Percentiles rank a stretch among this genome's conserved stretches.
These are phyloP conservation scores for Penicillium sp. DNA, from an alignment of 2,329 filamentous ascomycete species.

Conservation along the genomic window DNA sequence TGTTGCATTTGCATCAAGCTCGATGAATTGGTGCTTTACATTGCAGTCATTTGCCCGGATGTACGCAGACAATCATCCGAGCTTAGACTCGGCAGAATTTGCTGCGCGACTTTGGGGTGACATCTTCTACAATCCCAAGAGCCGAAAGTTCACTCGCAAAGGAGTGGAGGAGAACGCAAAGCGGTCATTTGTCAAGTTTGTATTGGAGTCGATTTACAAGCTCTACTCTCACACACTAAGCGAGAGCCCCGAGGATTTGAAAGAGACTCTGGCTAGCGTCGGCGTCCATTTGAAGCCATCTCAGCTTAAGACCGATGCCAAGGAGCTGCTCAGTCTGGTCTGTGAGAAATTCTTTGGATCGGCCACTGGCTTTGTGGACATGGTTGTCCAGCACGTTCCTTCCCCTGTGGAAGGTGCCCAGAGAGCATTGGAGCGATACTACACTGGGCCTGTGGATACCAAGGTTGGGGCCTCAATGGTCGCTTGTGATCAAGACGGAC, in stretches of 20 bases:
- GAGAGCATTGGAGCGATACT: slow-evolving; percentile 72
- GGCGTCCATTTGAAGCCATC: slow-evolving; percentile 84
- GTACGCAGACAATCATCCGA: slow-evolving; percentile 82
- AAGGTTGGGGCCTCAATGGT: slow-evolving; percentile 72
- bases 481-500: slow-evolving; percentile 77
- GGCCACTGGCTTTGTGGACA: slow-evolving; percentile 84
- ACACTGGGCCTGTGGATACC: slow-evolving; percentile 79
- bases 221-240: slow-evolving; percentile 91
- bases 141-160: slow-evolving; percentile 85
- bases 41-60: slow-evolving; percentile 88
- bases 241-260: slow-evolving; percentile 75
- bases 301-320: slow-evolving; percentile 82
- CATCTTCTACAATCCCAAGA: slow-evolving; percentile 86
- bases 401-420: slow-evolving; percentile 72
- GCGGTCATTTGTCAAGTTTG: slow-evolving; percentile 85
- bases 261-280: slow-evolving; percentile 64
- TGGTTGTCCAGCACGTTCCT: slow-evolving; percentile 82
- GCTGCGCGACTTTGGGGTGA: slow-evolving; percentile 85
- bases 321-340: slow-evolving; percentile 75
- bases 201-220: slow-evolving; percentile 96
- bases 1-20: slow-evolving; percentile 88
- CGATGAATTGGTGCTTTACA: slow-evolving; percentile 95
- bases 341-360: slow-evolving; percentile 94
- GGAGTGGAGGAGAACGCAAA: slow-evolving; percentile 69
- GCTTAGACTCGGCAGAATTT: slow-evolving; percentile 74